Conservation (phyloP, 2,329 filamentous ascomycete genomes). For the Myriangium duriaei region DNA sequence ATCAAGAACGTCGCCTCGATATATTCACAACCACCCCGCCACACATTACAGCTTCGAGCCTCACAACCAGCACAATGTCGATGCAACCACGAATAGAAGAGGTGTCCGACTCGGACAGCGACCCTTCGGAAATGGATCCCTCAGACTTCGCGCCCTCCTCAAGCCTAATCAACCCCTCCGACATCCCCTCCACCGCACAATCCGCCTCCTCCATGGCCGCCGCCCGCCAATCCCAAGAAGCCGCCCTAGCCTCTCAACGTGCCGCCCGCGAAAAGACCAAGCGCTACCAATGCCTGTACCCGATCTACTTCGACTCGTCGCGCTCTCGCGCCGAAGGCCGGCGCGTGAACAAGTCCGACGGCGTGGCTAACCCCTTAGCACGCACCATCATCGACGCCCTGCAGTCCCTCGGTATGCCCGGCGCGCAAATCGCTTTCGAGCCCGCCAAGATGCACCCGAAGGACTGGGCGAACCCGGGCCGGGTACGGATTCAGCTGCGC, state of each 20-base stretch:
- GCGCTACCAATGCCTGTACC: slow-evolving; percentile 81
- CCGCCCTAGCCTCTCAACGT: slow-evolving; percentile 23
- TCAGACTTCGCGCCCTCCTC: slow-evolving; percentile 32
- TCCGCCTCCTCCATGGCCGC: slow-evolving; percentile 17
- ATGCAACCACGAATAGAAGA: slow-evolving; percentile 79
- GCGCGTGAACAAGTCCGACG: slow-evolving; percentile 58
- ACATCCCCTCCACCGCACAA: slow-evolving; percentile 16
- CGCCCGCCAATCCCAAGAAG: slow-evolving; percentile 20
- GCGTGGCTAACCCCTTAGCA: slow-evolving; percentile 75
- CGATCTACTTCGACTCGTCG: slow-evolving; percentile 79
- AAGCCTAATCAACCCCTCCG: slow-evolving; percentile 14
- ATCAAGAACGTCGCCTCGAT: too few species aligned
- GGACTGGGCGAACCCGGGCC: slow-evolving; percentile 93
- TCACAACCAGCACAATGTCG: slow-evolving; percentile 55
- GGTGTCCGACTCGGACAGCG: slow-evolving; percentile 62
- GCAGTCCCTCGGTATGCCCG: slow-evolving; percentile 42
- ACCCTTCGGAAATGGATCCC: slow-evolving; percentile 75
- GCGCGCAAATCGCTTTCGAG: slow-evolving; percentile 67
- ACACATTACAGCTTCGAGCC: too few species aligned
- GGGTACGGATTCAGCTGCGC: slow-evolving; percentile 68
- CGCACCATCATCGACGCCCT: slow-evolving; percentile 83
- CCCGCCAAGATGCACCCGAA: slow-evolving; percentile 86
- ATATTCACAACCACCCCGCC: too few species aligned
- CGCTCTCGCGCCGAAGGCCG: slow-evolving; percentile 68
- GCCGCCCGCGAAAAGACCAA: slow-evolving; percentile 48